These are phyloP conservation scores for Ananas comosus DNA, from an alignment of 176 grass and related monocot species.

Conservation along the genomic window DNA sequence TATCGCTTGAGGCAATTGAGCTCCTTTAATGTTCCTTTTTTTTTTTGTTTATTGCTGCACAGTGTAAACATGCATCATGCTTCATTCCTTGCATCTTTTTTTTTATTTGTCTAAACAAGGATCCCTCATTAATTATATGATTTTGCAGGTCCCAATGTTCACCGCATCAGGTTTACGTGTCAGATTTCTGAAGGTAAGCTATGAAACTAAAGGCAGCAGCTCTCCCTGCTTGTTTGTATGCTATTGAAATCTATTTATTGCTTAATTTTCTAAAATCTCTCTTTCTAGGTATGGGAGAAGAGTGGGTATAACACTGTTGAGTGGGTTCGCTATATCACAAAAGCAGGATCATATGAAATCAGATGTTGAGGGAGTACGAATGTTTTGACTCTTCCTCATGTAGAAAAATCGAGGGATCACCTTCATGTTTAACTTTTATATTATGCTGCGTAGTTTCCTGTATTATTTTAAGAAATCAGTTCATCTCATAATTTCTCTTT, in stretches of 20 bases:
- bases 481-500: background rate
- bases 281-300: slow-evolving; percentile 93
- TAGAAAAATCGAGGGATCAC: background rate
- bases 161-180: slow-evolving; percentile 98
- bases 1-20: background rate
- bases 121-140: background rate
- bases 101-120: background rate
- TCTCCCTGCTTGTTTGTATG: background rate
- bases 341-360: slow-evolving; percentile 96
- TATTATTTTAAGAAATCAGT: slow-evolving; percentile 24
- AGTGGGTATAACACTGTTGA: slow-evolving; percentile 99
- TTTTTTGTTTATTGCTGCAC: background rate
- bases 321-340: slow-evolving; percentile 99
- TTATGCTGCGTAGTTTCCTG: slow-evolving; percentile 10
- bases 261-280: background rate
- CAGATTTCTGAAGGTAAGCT: slow-evolving; percentile 90
- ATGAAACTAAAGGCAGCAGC: background rate
- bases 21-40: background rate
- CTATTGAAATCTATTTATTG: background rate
- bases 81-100: background rate
- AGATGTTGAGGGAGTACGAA: slow-evolving; percentile 47
- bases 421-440: background rate
- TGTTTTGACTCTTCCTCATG: background rate
- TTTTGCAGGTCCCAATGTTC: slow-evolving; percentile 92
- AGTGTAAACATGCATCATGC: too few relatives aligned